Conservation (phyloP, 306 rosid genomes). For the Fragaria nilgerrensis region DNA sequence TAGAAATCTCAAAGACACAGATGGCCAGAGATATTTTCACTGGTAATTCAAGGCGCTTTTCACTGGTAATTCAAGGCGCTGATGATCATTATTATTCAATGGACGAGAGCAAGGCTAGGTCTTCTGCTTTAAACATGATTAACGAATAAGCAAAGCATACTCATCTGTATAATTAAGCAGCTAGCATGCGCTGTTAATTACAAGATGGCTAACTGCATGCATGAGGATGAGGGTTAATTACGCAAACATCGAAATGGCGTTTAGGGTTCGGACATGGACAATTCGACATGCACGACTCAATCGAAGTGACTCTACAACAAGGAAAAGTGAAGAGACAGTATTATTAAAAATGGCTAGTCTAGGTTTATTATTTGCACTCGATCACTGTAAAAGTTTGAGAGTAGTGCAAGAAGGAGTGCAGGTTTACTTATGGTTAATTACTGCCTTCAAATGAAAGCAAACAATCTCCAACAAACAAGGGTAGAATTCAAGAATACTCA, state of each 20-base stretch:
- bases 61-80: background rate
- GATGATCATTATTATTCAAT: background rate
- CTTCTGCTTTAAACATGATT: slow-evolving; percentile 1
- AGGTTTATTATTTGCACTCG: slow-evolving; percentile 2
- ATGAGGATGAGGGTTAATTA: background rate
- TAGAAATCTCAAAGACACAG: background rate
- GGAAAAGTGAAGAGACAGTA: background rate
- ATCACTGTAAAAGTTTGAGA: background rate
- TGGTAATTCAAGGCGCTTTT: no score
- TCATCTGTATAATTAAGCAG: background rate
- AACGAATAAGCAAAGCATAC: background rate
- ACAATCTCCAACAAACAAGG: background rate
- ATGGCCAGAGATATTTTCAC: background rate
- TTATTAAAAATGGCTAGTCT: background rate
- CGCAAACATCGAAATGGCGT: background rate
- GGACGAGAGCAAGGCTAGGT: background rate
- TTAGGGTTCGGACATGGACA: slow-evolving; percentile 7
- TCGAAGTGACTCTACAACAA: background rate
- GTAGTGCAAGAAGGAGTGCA: background rate
- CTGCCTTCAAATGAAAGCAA: background rate
- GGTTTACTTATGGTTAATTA: background rate
- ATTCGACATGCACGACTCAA: background rate
- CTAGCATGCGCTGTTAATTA: background rate
- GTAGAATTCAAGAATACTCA: background rate
- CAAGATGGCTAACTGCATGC: background rate